Base-by-base conservation (phyloP, 2,329 filamentous ascomycete genomes). In the Monilinia fructigena region DNA sequence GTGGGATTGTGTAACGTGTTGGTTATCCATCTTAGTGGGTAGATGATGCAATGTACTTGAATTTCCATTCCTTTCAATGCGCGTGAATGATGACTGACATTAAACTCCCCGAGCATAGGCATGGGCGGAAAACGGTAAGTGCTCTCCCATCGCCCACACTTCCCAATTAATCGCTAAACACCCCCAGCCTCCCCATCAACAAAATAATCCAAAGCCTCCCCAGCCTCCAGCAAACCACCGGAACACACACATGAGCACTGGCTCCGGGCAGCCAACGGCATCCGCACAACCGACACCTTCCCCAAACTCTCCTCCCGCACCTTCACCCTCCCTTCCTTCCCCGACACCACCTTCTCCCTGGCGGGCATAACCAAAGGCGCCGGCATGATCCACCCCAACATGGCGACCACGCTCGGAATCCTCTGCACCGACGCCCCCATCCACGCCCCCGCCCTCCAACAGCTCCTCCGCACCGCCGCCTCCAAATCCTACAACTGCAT, bases 321-420 rank as follows among this genome's bases (percentile, higher is more conserved):
- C 18, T 99, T 98, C 79, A 87, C 83, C 38, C 86, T 99, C 42
- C 93, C 95, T 4, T 93, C 91, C 1, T 90, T 91, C 4, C 87
- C 91, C 0, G 83, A 83, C 23, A 82, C 86, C 60, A 88, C 89
- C 77, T 99, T 97, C 80, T 85, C 86, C 73, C 89, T 99, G 60
- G 93, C 92, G 16, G 95, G 95, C 73, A 96, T 96, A 87, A 96
- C 94, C 75, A 99, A 99, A 81, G 95, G 95, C 66, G 95, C 95
- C 6, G 95, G 95, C 75, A 99, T 99, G 95, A 97, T 99, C 77
- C 93, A 97, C 76, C 95, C 95, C 58, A 98, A 99, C 82, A 97
- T 99, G 93, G 95, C 93, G 40, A 99, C 95, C 0, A 85, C 98
- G 45, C 87, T 99, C 47, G 93, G 92, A 64, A 90, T 98, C 68